Percentiles rank a stretch among this genome's conserved stretches.
These are phyloP conservation scores for Beverwykella pulmonaria DNA, from an alignment of 495 filamentous ascomycete genomes.

Conservation along the genomic window DNA sequence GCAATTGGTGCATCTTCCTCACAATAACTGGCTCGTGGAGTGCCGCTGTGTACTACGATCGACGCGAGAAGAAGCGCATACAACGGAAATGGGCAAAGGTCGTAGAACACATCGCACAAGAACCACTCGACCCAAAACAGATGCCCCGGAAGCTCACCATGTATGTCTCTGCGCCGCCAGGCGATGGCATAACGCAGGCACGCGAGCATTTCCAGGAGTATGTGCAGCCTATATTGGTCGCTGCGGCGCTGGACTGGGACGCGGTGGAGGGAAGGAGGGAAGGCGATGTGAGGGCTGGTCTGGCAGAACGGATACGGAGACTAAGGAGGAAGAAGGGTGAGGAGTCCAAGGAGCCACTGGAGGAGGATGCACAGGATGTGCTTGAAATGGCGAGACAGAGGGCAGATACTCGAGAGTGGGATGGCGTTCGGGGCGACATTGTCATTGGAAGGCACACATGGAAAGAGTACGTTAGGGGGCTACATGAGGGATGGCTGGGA, in stretches of 20 bases:
- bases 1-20: conserved; percentile 97
- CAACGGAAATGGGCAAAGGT: conserved; percentile 85
- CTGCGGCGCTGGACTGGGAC: conserved; percentile 90
- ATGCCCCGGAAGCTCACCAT: conserved; percentile 86
- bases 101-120: conserved; percentile 82
- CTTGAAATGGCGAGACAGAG: conserved; percentile 41
- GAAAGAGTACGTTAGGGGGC: conserved; percentile 93
- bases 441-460: conserved; percentile 90
- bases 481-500: conserved; percentile 97
- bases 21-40: conserved; percentile 75
- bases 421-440: conserved; percentile 77
- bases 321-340: conserved; percentile 61
- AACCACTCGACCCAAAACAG: conserved; percentile 67
- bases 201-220: conserved; percentile 96
- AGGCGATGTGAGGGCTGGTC: conserved; percentile 79
- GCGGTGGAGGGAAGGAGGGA: conserved; percentile 88
- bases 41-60: conserved; percentile 82
- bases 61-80: conserved; percentile 76
- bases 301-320: conserved; percentile 80
- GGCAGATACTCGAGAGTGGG: conserved; percentile 67
- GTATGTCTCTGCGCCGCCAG: conserved; percentile 81
- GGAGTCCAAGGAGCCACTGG: conserved; percentile 52
- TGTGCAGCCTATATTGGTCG: conserved; percentile 88
- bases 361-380: conserved; percentile 47
- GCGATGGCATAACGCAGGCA: conserved; percentile 75